Conservation (phyloP, 768 basidiomycete genomes). For the Arthromyces matolae region DNA sequence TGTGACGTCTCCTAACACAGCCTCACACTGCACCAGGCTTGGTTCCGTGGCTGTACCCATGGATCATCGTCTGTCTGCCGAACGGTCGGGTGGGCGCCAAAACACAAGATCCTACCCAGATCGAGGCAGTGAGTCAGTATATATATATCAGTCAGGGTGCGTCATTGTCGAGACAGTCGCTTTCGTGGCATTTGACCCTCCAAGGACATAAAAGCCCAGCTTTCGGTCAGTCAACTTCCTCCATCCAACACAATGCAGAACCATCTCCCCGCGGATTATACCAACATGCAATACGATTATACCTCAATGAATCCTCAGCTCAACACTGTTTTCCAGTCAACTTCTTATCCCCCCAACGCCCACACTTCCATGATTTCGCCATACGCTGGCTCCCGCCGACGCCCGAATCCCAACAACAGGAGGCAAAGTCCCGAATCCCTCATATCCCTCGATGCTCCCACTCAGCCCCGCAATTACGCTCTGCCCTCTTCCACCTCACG, state of each 20-base stretch:
- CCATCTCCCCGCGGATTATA: conserved; percentile 15
- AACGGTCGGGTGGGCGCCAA: too few relatives aligned
- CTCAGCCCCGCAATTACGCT: conserved; percentile 71
- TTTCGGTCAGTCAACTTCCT: conserved; percentile 6
- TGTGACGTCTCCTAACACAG: background rate
- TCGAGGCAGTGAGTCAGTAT: conserved; percentile 12
- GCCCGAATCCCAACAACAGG: conserved; percentile 11
- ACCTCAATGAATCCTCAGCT: conserved; percentile 8
- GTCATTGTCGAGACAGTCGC: background rate
- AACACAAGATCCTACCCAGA: too few relatives aligned
- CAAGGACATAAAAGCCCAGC: background rate
- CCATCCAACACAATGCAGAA: conserved; percentile 20
- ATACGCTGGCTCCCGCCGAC: conserved; percentile 15
- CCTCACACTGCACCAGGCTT: background rate
- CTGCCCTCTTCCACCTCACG: conserved; percentile 73
- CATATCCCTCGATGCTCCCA: conserved; percentile 74
- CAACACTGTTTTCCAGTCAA: conserved; percentile 13
- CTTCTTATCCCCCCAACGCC: conserved; percentile 9
- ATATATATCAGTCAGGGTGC: conserved; percentile 8
- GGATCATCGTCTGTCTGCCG: too few relatives aligned
- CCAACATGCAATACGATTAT: conserved; percentile 20
- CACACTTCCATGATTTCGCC: conserved; percentile 7
- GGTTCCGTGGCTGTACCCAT: too few relatives aligned
- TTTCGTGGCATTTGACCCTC: background rate
- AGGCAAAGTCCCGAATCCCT: conserved; percentile 50